phyloP scores from a whole-genome alignment of 2,329 filamentous ascomycete genomes.

The Cercospora zeae-maydis region DNA sequence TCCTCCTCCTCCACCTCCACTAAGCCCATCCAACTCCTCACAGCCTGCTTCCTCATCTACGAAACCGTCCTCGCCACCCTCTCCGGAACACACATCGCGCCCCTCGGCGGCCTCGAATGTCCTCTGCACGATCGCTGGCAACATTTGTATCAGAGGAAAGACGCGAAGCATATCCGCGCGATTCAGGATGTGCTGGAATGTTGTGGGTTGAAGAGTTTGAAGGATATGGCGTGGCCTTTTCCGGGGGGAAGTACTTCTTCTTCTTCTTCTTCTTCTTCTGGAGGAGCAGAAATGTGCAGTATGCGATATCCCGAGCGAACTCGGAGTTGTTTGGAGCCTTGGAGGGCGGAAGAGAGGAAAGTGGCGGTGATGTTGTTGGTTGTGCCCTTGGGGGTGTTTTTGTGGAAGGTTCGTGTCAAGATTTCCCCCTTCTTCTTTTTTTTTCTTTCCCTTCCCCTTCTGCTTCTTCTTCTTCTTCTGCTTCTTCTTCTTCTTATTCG shows the following conservation, averaged over 20 bases:
- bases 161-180: constrained; percentile 50
- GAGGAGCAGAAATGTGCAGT: constrained; percentile 41
- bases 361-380: constrained; percentile 55
- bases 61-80: constrained; percentile 46
- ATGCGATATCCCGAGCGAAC: constrained; percentile 46
- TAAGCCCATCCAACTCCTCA: constrained; percentile 35
- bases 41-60: constrained; percentile 42
- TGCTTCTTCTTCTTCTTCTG: not conserved
- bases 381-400: constrained; percentile 52
- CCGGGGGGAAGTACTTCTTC: constrained; percentile 22
- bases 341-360: constrained; percentile 54
- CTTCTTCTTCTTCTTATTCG: not conserved
- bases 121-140: constrained; percentile 57
- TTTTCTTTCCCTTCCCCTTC: not conserved
- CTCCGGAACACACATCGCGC: constrained; percentile 43
- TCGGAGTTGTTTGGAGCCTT: constrained; percentile 51
- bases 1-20: constrained; percentile 15
- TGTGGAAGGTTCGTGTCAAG: constrained; percentile 63
- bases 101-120: constrained; percentile 47
- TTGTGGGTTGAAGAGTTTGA: constrained; percentile 59
- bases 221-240: constrained; percentile 64
- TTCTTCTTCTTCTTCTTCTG: not conserved
- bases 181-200: constrained; percentile 66
- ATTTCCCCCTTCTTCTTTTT: too few species aligned
- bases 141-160: constrained; percentile 50